Percentiles rank a stretch among this genome's conserved stretches.
Evolutionary conservation across 352 stramenopile genomes (phyloP).

Genomic region (Globisporangium paroecandrum): DNA sequence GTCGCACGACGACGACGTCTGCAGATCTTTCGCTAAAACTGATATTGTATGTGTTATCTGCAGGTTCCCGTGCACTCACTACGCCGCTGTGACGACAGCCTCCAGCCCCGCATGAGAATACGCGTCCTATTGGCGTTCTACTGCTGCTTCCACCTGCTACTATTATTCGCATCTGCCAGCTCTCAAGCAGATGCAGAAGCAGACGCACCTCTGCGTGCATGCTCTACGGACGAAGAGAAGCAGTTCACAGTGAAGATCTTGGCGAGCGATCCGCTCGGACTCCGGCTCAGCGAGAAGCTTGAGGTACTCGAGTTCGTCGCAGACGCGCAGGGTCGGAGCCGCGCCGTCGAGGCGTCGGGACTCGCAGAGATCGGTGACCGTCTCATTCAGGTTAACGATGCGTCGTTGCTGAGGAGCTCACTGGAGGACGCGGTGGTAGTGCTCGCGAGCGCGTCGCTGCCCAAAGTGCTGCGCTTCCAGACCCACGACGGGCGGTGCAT

Average conservation of each 20-base stretch:
- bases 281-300: slow-evolving; percentile 59
- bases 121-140: background rate
- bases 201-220: background rate
- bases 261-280: slow-evolving; percentile 41
- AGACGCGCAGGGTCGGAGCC: slow-evolving; percentile 47
- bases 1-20: too few species aligned
- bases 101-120: background rate
- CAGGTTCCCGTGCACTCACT: too few species aligned
- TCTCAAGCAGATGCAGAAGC: background rate
- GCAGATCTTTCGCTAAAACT: too few species aligned
- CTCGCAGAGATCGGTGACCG: slow-evolving; percentile 68
- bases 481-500: slow-evolving; percentile 49
- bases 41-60: background rate
- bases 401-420: slow-evolving; percentile 28
- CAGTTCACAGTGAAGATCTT: slow-evolving; percentile 47
- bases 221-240: slow-evolving; percentile 26
- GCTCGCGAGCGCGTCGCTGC: slow-evolving; percentile 36
- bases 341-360: slow-evolving; percentile 55
- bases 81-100: too few species aligned
- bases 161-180: background rate
- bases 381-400: slow-evolving; percentile 56
- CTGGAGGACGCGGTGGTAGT: slow-evolving; percentile 38
- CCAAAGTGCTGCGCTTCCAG: slow-evolving; percentile 58
- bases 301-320: slow-evolving; percentile 63
- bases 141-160: background rate